A percentile compares a stretch with the other conserved stretches of the same genome.
Conservation (phyloP, 805 yeast genomes). For the Metschnikowia dekortorum region DNA sequence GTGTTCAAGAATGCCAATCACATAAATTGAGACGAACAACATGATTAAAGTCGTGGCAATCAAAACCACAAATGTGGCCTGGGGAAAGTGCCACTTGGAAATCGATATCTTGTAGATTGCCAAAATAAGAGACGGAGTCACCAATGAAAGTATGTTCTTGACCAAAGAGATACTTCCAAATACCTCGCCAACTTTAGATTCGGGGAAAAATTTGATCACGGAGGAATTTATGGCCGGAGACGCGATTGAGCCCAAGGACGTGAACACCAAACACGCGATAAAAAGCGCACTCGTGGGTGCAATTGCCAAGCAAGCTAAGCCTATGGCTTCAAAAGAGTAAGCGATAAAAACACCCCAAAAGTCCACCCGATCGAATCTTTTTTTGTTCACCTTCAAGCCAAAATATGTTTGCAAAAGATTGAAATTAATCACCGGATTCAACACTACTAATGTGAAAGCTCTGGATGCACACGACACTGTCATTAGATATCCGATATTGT, state of each 20-base stretch:
- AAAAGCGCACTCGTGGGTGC: conserved; percentile 28
- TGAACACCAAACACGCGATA: conserved; percentile 30
- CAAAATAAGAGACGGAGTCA: conserved; percentile 47
- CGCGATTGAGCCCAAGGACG: conserved; percentile 38
- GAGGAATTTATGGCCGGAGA: conserved; percentile 56
- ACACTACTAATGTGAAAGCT: conserved; percentile 44
- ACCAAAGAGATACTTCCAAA: conserved; percentile 67
- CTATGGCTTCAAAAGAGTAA: conserved; percentile 35
- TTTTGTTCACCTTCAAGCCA: conserved; percentile 28
- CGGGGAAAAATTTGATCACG: conserved; percentile 57
- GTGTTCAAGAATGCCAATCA: conserved; percentile 7
- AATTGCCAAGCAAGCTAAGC: conserved; percentile 31
- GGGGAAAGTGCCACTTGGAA: conserved; percentile 24
- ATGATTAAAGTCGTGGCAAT: conserved; percentile 7
- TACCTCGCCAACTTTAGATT: conserved; percentile 60
- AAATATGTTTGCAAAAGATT: conserved; percentile 28
- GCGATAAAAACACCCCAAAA: conserved; percentile 34
- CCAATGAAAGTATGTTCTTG: conserved; percentile 45
- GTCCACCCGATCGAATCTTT: conserved; percentile 53
- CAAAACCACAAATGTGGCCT: conserved; percentile 23
- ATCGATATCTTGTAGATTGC: conserved; percentile 38
- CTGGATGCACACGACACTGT: conserved; percentile 48
- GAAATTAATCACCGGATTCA: conserved; percentile 48
- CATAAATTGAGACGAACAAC: conserved; percentile 6
- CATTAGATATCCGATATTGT: conserved; percentile 51